Base-by-base conservation (phyloP, 2,329 filamentous ascomycete genomes). In the Raffaelea ambrosiae region DNA sequence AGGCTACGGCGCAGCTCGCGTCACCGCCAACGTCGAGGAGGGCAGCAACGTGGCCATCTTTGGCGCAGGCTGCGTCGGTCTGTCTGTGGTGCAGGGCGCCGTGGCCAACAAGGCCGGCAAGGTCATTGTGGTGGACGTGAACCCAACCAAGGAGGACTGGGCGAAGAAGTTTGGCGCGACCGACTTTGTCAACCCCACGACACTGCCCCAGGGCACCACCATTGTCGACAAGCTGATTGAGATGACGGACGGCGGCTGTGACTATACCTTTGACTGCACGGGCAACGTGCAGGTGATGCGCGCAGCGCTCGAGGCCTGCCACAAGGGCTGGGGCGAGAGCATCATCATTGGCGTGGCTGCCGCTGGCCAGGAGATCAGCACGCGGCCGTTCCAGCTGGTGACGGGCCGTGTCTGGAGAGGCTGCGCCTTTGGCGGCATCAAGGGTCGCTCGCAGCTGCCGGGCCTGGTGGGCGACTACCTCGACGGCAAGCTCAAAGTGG, bases 201-300 rank as follows among this genome's bases (percentile, higher is more conserved):
- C 91, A 67, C 72, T 91, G 53, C 57, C 60, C 50, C 74, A 79
- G 57, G 78, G 76, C 54, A 85, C 91, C 76, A 88, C 79, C 51
- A 86, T 97, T 58, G 88, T 94, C 60, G 88, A 95, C 62, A 85
- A 91, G 73, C 78, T 98, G 55, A 81, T 97, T 57, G 91, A 97
- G 70, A 89, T 97, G 85, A 98, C 93, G 2, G 93, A 97, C 61
- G 93, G 93, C 56, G 93, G 93, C 45, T 95, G 89, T 66, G 93
- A 98, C 73, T 97, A 96, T 75, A 98, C 93, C 44, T 98, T 98
- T 65, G 93, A 98, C 74, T 97, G 93, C 77, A 98, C 93, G 7
- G 93, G 93, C 51, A 97, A 97, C 62, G 90, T 97, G 46, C 80
- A 83, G 58, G 93, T 98, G 48, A 98, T 95, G 93, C 80, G 93